Percentiles rank a stretch among this genome's conserved stretches.
Conservation (phyloP, 2,329 filamentous ascomycete species). For the Nemania serpens region DNA sequence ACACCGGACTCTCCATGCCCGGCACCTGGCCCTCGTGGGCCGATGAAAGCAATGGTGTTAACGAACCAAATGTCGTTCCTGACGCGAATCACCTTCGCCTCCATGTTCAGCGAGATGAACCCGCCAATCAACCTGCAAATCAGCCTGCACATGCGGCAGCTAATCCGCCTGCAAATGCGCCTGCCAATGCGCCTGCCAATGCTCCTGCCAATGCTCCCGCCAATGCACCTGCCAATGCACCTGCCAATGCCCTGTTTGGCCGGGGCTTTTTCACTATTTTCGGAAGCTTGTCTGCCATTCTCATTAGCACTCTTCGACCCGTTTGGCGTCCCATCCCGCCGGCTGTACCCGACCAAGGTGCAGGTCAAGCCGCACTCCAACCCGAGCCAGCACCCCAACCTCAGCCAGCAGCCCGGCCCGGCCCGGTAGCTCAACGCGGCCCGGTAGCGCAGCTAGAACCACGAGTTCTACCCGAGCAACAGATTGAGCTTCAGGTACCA, state of each 20-base stretch:
- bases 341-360: background rate
- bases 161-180: no score
- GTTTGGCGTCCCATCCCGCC: slow-evolving; percentile 6
- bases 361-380: background rate
- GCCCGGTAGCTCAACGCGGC: background rate
- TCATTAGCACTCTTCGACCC: background rate
- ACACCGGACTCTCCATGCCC: slow-evolving; percentile 14
- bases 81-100: background rate
- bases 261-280: background rate
- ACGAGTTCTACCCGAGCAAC: background rate
- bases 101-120: background rate
- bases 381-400: background rate
- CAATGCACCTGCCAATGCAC: background rate
- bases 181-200: background rate
- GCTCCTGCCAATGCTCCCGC: background rate
- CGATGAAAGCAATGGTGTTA: slow-evolving; percentile 3
- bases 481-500: background rate
- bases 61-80: slow-evolving; percentile 1
- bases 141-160: background rate
- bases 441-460: background rate
- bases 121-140: background rate
- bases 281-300: background rate
- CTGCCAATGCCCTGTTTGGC: background rate
- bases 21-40: slow-evolving; percentile 24
- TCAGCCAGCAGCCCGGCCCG: background rate